phyloP scores from a whole-genome alignment of 805 yeast genomes.

The Ogataea ganodermae region DNA sequence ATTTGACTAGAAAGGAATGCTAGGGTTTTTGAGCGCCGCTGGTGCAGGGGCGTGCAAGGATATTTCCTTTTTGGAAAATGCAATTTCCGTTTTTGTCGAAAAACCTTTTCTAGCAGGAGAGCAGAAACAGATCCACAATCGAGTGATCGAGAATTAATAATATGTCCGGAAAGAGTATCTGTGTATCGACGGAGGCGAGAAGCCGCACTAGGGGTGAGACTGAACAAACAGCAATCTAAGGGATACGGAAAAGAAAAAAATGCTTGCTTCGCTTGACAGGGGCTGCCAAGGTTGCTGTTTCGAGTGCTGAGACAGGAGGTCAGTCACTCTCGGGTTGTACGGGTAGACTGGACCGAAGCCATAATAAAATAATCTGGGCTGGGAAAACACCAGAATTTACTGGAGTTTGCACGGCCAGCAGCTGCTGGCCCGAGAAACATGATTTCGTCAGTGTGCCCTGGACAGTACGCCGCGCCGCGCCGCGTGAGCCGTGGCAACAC shows the following conservation, averaged over 20 bases:
- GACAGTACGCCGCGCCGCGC: too few relatives aligned
- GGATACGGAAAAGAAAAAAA: neutral
- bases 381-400: neutral
- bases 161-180: conserved; percentile 1
- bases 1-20: conserved; percentile 3
- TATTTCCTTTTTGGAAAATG: conserved; percentile 14
- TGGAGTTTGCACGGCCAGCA: neutral
- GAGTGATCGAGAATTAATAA: conserved; percentile 7
- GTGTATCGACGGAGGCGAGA: neutral
- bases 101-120: conserved; percentile 11
- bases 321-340: neutral
- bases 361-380: neutral
- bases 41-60: conserved; percentile 9
- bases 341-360: too few relatives aligned
- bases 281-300: conserved; percentile 1
- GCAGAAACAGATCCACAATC: conserved; percentile 5
- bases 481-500: too few relatives aligned
- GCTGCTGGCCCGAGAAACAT: too few relatives aligned
- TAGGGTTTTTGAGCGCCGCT: conserved; percentile 3
- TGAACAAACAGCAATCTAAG: neutral
- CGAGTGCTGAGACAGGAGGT: neutral
- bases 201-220: conserved; percentile 1
- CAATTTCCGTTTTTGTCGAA: conserved; percentile 10
- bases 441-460: too few relatives aligned
- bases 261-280: neutral